Percentiles rank a stretch among this genome's conserved stretches.
Evolutionary conservation across 768 basidiomycete genomes (phyloP).

Genomic region (Leucosporidium scottii): DNA sequence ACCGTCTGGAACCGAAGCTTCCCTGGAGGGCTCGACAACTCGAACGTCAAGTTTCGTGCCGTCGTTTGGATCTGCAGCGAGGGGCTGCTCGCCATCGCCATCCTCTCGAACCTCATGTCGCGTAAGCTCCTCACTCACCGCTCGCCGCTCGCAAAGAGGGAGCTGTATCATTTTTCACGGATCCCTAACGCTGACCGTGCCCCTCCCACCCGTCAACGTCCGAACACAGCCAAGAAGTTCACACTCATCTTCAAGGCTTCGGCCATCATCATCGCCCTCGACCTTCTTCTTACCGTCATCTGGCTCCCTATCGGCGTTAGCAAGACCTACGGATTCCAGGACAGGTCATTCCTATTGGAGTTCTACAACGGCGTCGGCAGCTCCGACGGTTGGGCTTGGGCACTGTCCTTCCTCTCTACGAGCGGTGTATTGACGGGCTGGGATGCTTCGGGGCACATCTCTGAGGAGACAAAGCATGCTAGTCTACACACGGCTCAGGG

Average conservation of each 20-base stretch:
- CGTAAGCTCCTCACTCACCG: conserved; percentile 46
- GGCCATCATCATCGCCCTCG: conserved; percentile 66
- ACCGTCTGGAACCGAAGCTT: conserved; percentile 72
- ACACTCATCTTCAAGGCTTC: conserved; percentile 71
- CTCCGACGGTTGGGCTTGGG: conserved; percentile 82
- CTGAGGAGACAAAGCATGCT: conserved; percentile 81
- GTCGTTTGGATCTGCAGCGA: conserved; percentile 79
- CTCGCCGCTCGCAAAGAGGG: too few species aligned
- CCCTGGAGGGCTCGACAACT: conserved; percentile 65
- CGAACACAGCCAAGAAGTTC: conserved; percentile 49
- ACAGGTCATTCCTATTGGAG: conserved; percentile 70
- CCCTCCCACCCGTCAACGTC: too few species aligned
- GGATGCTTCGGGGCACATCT: conserved; percentile 66
- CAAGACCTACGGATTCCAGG: conserved; percentile 79
- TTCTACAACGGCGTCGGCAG: conserved; percentile 60
- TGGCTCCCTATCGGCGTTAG: conserved; percentile 91
- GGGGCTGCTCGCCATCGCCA: conserved; percentile 58
- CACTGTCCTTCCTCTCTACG: conserved; percentile 78
- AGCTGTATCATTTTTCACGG: too few species aligned
- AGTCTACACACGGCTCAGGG: conserved; percentile 73
- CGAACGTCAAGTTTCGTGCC: conserved; percentile 76
- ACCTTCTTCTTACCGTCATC: conserved; percentile 78
- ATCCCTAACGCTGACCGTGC: too few species aligned
- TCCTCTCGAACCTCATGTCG: conserved; percentile 79
- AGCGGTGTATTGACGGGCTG: conserved; percentile 84